Evolutionary conservation across 2,329 filamentous ascomycete genomes (phyloP), one percentile per base, ranked within the genome.

Genomic region (Hypoxylon sp.): DNA sequence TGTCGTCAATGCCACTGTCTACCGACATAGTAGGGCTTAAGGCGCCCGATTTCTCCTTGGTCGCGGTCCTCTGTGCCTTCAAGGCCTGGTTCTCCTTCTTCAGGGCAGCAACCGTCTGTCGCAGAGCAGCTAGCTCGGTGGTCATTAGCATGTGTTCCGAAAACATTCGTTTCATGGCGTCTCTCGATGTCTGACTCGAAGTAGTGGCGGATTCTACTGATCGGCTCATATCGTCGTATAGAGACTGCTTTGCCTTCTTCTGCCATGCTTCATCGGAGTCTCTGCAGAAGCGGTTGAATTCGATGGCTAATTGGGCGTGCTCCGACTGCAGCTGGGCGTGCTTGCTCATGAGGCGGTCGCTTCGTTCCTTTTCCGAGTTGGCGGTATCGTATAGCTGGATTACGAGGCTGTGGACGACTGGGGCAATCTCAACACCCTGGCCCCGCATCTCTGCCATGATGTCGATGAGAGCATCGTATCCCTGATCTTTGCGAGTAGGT

Each of bases 401-500:
- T 25, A 61, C 20, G 6, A 68, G 27, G 5, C 17, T 30, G 1
- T 44, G 25, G 11, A 64, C 44, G 2, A 59, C 35, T 0, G 56
- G 65, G 0, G 30, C n/a, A n/a, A 68, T 40, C 3, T 35, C 17
- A 22, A 58, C 27, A 17, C 51, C 51, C 3, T 64, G 60, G 0
- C n/a, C 14, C 11, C 46, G 50, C 50, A 68, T 30, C n/a, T 64
- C 55, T 3, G 60, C 44, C 50, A 64, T 51, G 13, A 57, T 54
- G 14, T 64, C 65, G 27, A 60, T 25, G 1, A 61, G 7, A 7
- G 51, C 33, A 8, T 46, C 44, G 35, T 57, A 57, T 3, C 40
- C 27, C 2, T 44, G 40, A 7, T 22, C 40, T 42, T 14, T 42
- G 17, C 37, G 37, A 6, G 37, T 42, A 3, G 37, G n/a, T 22